These are phyloP conservation scores for Phytophthora pistaciae DNA, from an alignment of 352 stramenopile genomes.

Conservation along the genomic window DNA sequence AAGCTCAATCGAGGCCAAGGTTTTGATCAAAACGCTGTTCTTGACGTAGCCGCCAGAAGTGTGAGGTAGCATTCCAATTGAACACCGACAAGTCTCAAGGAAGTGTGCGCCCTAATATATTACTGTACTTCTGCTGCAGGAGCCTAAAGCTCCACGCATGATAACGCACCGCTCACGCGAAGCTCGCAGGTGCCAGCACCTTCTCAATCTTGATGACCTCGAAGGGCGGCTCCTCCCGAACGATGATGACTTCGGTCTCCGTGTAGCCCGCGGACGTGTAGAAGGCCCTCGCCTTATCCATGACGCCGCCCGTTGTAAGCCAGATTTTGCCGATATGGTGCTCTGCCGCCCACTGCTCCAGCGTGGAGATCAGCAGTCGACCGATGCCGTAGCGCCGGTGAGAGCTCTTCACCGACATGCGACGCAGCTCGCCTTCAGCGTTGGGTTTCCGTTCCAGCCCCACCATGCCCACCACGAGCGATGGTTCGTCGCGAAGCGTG, in stretches of 20 bases:
- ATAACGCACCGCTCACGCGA: neutral
- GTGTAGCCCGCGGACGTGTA: slow-evolving; percentile 33
- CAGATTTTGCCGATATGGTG: slow-evolving; percentile 32
- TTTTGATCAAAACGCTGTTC: too few species aligned
- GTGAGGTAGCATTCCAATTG: too few species aligned
- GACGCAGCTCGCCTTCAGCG: slow-evolving; percentile 39
- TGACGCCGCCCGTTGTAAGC: slow-evolving; percentile 35
- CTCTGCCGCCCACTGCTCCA: slow-evolving; percentile 42
- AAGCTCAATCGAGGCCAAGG: too few species aligned
- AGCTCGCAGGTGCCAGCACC: slow-evolving; percentile 1
- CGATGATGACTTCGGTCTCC: slow-evolving; percentile 15
- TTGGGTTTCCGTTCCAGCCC: slow-evolving; percentile 41
- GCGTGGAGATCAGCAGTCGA: slow-evolving; percentile 27
- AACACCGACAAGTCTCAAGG: too few species aligned
- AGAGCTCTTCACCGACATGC: slow-evolving; percentile 44
- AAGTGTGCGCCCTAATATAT: too few species aligned
- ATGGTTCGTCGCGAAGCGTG: slow-evolving; percentile 23
- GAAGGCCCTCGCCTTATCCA: slow-evolving; percentile 26
- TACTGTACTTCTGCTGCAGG: too few species aligned
- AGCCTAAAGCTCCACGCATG: too few species aligned
- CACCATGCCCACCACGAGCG: slow-evolving; percentile 39
- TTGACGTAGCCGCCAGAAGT: too few species aligned
- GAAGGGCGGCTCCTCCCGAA: slow-evolving; percentile 27
- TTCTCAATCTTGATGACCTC: slow-evolving; percentile 37
- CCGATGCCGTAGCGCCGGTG: slow-evolving; percentile 46